Conservation (phyloP, 345 rosid species). For the Gossypium australe region DNA sequence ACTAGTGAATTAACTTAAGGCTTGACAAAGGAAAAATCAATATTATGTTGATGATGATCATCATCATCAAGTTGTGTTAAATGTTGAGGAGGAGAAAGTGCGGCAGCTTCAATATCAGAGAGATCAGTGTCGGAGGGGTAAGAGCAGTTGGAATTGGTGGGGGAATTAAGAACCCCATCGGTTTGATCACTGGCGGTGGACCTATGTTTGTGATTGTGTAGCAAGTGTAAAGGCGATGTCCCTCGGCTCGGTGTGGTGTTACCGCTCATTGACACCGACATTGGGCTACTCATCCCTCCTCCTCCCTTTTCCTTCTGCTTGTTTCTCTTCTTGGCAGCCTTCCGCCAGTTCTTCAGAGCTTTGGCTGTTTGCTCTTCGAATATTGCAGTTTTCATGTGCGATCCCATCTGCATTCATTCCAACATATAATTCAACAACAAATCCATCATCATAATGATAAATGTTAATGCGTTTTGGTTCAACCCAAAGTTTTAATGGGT, state of each 20-base stretch:
- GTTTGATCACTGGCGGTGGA: conserved; percentile 2
- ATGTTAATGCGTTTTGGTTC: too few relatives aligned
- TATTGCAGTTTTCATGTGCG: conserved; percentile 53
- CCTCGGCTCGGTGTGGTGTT: conserved; percentile 27
- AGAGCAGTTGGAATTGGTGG: neutral
- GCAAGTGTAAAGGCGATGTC: conserved; percentile 27
- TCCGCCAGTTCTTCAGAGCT: conserved; percentile 44
- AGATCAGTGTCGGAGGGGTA: conserved; percentile 23
- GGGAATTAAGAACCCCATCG: conserved; percentile 13
- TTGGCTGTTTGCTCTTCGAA: conserved; percentile 56
- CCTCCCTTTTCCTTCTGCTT: conserved; percentile 16
- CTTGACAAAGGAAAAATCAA: conserved; percentile 22
- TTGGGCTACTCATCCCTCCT: neutral
- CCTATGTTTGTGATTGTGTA: conserved; percentile 8
- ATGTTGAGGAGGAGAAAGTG: neutral
- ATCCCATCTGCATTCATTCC: conserved; percentile 41
- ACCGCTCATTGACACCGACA: conserved; percentile 14
- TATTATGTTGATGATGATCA: neutral
- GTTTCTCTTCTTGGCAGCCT: conserved; percentile 33
- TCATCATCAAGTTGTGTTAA: neutral
- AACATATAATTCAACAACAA: too few relatives aligned
- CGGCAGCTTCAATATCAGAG: conserved; percentile 16
- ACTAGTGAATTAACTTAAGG: neutral
- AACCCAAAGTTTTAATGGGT: too few relatives aligned
- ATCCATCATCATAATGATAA: too few relatives aligned